A percentile compares a stretch with the other conserved stretches of the same genome.
Conservation (phyloP, 1,139 yeast genomes). For the Blastobotrys niveus region DNA sequence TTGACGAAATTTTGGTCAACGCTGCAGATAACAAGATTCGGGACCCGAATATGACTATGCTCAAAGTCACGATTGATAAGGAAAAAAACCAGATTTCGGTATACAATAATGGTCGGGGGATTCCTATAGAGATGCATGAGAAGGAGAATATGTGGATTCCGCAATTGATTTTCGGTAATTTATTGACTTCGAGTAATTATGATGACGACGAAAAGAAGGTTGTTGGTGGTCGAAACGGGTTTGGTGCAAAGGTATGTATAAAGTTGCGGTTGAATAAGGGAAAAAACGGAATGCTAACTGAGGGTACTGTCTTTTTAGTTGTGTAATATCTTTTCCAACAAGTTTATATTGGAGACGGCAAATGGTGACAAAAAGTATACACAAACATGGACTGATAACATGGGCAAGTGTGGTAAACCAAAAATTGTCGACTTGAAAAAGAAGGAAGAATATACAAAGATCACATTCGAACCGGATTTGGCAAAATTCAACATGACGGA, state of each 20-base stretch:
- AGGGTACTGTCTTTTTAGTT: constrained; percentile 38
- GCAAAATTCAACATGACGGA: constrained; percentile 75
- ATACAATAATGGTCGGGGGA: constrained; percentile 91
- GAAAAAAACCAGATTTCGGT: constrained; percentile 74
- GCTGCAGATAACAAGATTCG: constrained; percentile 98
- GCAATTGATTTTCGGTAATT: constrained; percentile 91
- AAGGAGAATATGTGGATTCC: constrained; percentile 94
- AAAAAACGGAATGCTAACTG: background rate
- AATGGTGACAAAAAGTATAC: constrained; percentile 62
- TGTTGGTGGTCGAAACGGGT: constrained; percentile 98
- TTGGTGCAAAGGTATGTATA: constrained; percentile 72
- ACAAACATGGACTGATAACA: constrained; percentile 84
- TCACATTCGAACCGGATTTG: constrained; percentile 86
- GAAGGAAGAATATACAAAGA: constrained; percentile 72
- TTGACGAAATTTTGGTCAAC: constrained; percentile 94
- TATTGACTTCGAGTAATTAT: constrained; percentile 91
- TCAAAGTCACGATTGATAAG: constrained; percentile 72
- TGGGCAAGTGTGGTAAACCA: constrained; percentile 75
- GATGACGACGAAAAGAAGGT: constrained; percentile 94
- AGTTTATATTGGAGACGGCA: constrained; percentile 84
- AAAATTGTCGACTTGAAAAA: constrained; percentile 57
- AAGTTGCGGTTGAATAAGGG: too few relatives aligned
- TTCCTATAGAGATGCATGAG: constrained; percentile 88
- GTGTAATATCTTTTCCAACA: constrained; percentile 87
- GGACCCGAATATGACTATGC: constrained; percentile 81